Evolutionary conservation across 2,329 filamentous ascomycete genomes (phyloP).

Genomic region (Lomentospora prolificans): DNA sequence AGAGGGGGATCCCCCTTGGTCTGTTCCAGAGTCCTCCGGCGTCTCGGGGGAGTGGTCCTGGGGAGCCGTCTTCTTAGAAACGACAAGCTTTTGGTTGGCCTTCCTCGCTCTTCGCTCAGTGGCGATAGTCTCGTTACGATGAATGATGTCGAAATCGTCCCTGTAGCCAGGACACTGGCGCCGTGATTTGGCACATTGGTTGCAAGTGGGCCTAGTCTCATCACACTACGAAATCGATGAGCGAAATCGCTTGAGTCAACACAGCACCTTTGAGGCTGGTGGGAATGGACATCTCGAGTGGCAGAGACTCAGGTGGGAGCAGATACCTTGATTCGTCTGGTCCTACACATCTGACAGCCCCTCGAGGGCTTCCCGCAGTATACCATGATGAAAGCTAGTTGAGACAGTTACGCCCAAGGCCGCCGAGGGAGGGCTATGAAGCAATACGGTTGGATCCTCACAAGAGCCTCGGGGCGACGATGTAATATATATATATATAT

Average conservation of each 20-base stretch:
- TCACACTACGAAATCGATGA: slow-evolving; percentile 42
- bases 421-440: too few species aligned
- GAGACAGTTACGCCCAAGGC: too few species aligned
- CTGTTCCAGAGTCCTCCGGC: slow-evolving; percentile 15
- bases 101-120: slow-evolving; percentile 53
- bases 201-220: slow-evolving; percentile 56
- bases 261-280: neutral
- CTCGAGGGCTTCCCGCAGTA: slow-evolving; percentile 57
- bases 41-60: neutral
- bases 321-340: slow-evolving; percentile 61
- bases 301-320: neutral
- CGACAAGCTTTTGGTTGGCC: slow-evolving; percentile 37
- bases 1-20: slow-evolving; percentile 11
- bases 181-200: slow-evolving; percentile 54
- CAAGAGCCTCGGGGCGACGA: too few species aligned
- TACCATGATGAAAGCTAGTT: slow-evolving; percentile 38
- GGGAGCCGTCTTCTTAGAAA: slow-evolving; percentile 18
- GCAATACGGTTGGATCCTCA: too few species aligned
- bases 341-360: slow-evolving; percentile 68
- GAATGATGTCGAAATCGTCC: slow-evolving; percentile 63
- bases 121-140: slow-evolving; percentile 62
- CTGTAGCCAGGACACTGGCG: slow-evolving; percentile 58
- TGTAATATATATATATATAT: too few species aligned
- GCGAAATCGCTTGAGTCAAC: neutral
- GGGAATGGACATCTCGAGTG: neutral